A percentile compares a stretch with the other conserved stretches of the same genome.
phyloP scores from a whole-genome alignment of 305 asterid genomes.

The Plantago coronopus region DNA sequence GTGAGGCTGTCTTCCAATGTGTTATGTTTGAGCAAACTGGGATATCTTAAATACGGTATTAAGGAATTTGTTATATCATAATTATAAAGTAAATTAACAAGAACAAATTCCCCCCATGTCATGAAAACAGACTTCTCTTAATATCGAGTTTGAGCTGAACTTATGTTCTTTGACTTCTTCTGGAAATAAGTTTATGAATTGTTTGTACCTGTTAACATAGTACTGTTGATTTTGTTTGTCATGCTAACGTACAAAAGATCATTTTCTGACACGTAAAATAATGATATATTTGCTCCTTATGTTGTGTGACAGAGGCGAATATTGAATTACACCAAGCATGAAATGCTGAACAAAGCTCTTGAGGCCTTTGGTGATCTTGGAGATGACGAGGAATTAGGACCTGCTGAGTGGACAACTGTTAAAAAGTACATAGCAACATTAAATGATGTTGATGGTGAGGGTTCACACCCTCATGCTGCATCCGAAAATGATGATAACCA shows the following conservation, averaged over 20 bases:
- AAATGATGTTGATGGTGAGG: conserved; percentile 65
- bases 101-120: background rate
- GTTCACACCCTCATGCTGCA: conserved; percentile 61
- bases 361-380: conserved; percentile 91
- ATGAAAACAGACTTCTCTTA: background rate
- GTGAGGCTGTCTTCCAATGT: conserved; percentile 29
- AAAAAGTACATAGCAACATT: conserved; percentile 67
- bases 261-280: conserved; percentile 5
- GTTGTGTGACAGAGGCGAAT: conserved; percentile 61
- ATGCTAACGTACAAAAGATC: background rate
- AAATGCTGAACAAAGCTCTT: conserved; percentile 92
- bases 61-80: background rate
- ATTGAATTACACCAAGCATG: conserved; percentile 73
- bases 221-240: background rate
- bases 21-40: background rate
- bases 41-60: background rate
- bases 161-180: background rate
- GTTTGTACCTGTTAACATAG: background rate
- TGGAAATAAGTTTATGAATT: background rate
- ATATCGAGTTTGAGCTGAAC: background rate
- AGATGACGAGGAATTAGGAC: conserved; percentile 97
- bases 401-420: conserved; percentile 91
- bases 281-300: conserved; percentile 11
- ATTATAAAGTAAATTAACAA: too few species aligned
- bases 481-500: conserved; percentile 40